Conservation (phyloP, 1,284 basidiomycete species). For the Phlebopus sp. region DNA sequence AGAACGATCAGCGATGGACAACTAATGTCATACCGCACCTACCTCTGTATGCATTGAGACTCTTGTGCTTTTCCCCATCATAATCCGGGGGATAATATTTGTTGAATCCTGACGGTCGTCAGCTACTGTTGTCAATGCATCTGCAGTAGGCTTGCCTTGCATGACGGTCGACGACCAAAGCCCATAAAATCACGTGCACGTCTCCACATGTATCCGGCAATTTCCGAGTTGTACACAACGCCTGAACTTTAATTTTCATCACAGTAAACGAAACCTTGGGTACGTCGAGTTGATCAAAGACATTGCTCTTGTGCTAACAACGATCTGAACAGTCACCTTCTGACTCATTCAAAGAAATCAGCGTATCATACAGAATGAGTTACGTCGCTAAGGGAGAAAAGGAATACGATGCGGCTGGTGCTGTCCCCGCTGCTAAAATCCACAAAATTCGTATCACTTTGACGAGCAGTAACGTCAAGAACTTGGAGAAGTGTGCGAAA, state of each 20-base stretch:
- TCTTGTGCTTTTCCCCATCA: slow-evolving; percentile 76
- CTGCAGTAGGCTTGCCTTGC: slow-evolving; percentile 33
- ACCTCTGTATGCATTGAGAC: slow-evolving; percentile 82
- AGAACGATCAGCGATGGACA: slow-evolving; percentile 22
- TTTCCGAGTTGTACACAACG: slow-evolving; percentile 14
- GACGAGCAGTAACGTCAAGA: slow-evolving; percentile 96
- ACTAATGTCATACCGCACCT: slow-evolving; percentile 5
- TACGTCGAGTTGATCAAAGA: slow-evolving; percentile 4
- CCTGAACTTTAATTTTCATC: slow-evolving; percentile 28
- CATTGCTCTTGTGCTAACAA: slow-evolving; percentile 3
- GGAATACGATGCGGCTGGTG: slow-evolving; percentile 93
- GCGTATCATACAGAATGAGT: slow-evolving; percentile 72
- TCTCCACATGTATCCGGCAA: slow-evolving; percentile 13
- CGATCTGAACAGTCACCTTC: slow-evolving; percentile 61
- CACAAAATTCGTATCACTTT: slow-evolving; percentile 99
- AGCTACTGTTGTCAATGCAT: slow-evolving; percentile 10
- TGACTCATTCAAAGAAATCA: slow-evolving; percentile 54
- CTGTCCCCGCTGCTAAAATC: slow-evolving; percentile 85
- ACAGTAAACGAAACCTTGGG: slow-evolving; percentile 22
- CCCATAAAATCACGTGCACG: slow-evolving; percentile 12
- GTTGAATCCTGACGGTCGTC: slow-evolving; percentile 61
- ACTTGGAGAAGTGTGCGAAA: slow-evolving; percentile 92
- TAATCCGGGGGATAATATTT: slow-evolving; percentile 96
- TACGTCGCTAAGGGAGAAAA: slow-evolving; percentile 99
- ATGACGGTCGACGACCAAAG: slow-evolving; percentile 22